phyloP scores from a whole-genome alignment of 345 rosid species.

The Populus simonii region DNA sequence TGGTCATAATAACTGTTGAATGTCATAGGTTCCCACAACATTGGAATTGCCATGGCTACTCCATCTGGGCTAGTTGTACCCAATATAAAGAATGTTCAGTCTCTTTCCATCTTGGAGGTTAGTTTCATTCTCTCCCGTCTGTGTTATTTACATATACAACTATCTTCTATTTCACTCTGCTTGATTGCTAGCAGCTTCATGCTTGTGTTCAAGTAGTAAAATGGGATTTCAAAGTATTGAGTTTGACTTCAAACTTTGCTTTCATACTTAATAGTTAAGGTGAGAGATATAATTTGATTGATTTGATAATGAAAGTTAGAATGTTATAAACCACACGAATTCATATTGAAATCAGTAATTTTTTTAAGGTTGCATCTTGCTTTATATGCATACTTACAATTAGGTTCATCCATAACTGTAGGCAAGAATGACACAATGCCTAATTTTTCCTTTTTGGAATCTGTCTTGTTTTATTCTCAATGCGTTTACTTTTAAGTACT shows the following conservation, averaged over 20 bases:
- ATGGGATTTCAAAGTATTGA: neutral
- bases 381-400: neutral
- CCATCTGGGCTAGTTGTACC: conserved; percentile 86
- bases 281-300: neutral
- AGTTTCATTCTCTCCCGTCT: conserved; percentile 6
- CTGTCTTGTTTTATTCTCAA: neutral
- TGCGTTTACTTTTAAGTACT: neutral
- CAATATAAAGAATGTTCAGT: conserved; percentile 83
- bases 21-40: conserved; percentile 72
- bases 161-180: neutral
- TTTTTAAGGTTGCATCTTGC: neutral
- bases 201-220: neutral
- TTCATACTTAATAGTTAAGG: neutral
- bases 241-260: neutral
- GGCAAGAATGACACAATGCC: neutral
- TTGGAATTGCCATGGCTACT: conserved; percentile 97
- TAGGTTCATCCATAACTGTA: neutral
- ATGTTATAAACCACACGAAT: neutral
- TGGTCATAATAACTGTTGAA: conserved; percentile 6
- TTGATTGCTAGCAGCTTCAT: neutral
- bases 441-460: neutral
- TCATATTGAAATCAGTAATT: neutral
- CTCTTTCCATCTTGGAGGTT: conserved; percentile 74
- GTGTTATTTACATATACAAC: neutral
- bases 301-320: neutral